A percentile compares a stretch with the other conserved stretches of the same genome.
phyloP scores from a whole-genome alignment of 2,329 filamentous ascomycete species.

The Penicillium sp. region DNA sequence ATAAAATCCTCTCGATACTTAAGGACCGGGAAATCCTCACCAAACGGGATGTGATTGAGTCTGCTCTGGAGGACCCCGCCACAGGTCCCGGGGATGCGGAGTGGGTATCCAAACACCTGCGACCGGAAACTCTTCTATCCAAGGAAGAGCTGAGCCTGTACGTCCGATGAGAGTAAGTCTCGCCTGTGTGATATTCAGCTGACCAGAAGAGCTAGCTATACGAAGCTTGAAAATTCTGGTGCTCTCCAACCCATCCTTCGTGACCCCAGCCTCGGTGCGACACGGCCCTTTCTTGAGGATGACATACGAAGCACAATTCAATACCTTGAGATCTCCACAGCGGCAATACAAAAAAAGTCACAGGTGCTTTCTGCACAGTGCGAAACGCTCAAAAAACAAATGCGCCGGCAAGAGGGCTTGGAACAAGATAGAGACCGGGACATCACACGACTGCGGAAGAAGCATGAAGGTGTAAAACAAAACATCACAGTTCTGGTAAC shows the following conservation, averaged over 20 bases:
- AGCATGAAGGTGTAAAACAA: slow-evolving; percentile 38
- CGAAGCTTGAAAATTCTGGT: slow-evolving; percentile 35
- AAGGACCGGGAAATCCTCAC: slow-evolving; percentile 31
- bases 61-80: slow-evolving; percentile 25
- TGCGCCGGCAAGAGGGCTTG: slow-evolving; percentile 23
- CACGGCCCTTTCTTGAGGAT: slow-evolving; percentile 40
- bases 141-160: slow-evolving; percentile 42
- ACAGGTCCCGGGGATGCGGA: slow-evolving; percentile 21
- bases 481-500: slow-evolving; percentile 34
- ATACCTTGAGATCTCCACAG: slow-evolving; percentile 39
- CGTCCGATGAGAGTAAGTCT: slow-evolving; percentile 2
- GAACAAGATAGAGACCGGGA: slow-evolving; percentile 27
- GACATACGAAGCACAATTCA: slow-evolving; percentile 40
- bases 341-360: slow-evolving; percentile 35
- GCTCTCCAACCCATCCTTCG: slow-evolving; percentile 30
- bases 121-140: slow-evolving; percentile 38
- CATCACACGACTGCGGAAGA: slow-evolving; percentile 33
- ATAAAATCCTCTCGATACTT: slow-evolving; percentile 26
- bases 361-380: slow-evolving; percentile 34
- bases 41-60: slow-evolving; percentile 30
- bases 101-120: slow-evolving; percentile 37
- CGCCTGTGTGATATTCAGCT: neutral
- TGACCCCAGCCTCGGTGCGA: slow-evolving; percentile 29
- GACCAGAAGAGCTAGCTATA: slow-evolving; percentile 26
- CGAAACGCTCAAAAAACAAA: slow-evolving; percentile 29